Conservation (phyloP, 768 basidiomycete genomes). For the Leucogyrophana mollusca region DNA sequence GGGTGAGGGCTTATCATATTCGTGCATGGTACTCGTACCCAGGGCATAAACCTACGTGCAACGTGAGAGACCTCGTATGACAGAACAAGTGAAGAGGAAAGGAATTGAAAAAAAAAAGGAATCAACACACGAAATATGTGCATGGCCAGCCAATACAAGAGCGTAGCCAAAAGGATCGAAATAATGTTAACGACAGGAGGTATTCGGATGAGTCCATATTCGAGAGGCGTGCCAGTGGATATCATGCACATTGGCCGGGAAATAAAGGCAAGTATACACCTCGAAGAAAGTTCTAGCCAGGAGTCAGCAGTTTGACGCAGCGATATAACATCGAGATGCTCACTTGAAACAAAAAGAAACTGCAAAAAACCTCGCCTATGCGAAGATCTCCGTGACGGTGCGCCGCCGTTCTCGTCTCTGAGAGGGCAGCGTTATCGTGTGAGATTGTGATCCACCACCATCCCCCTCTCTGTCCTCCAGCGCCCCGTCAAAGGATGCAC, state of each 20-base stretch:
- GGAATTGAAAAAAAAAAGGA: not conserved
- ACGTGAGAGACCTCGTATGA: slow-evolving; percentile 9
- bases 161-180: slow-evolving; percentile 4
- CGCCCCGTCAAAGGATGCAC: slow-evolving; percentile 44
- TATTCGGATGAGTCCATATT: slow-evolving; percentile 16
- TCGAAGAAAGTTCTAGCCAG: slow-evolving; percentile 6
- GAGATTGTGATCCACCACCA: slow-evolving; percentile 42
- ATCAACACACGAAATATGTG: not conserved
- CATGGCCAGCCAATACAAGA: slow-evolving; percentile 3
- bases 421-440: slow-evolving; percentile 32
- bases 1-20: slow-evolving; percentile 15
- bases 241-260: slow-evolving; percentile 19
- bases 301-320: not conserved
- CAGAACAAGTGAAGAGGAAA: slow-evolving; percentile 14
- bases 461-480: slow-evolving; percentile 26
- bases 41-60: slow-evolving; percentile 22
- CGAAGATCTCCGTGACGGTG: slow-evolving; percentile 51
- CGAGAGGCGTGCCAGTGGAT: slow-evolving; percentile 20
- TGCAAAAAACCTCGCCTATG: slow-evolving; percentile 15
- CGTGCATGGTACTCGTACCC: slow-evolving; percentile 24
- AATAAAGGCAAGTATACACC: slow-evolving; percentile 17
- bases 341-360: slow-evolving; percentile 16
- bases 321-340: slow-evolving; percentile 1
- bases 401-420: slow-evolving; percentile 42
- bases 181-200: slow-evolving; percentile 31